These are phyloP conservation scores for Malus fusca DNA, from an alignment of 306 rosid genomes.

Conservation along the genomic window DNA sequence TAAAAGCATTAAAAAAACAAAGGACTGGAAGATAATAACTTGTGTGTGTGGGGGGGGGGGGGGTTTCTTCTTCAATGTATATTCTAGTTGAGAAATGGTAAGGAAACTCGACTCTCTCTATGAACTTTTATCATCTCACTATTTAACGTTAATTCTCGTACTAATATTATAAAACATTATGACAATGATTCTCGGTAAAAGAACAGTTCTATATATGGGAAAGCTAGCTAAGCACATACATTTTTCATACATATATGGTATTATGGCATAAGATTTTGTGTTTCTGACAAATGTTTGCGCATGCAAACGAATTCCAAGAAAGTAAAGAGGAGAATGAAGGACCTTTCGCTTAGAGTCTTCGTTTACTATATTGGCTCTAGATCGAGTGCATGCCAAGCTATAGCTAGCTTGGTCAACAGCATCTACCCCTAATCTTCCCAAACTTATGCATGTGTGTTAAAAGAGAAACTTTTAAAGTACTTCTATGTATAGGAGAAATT, in stretches of 20 bases:
- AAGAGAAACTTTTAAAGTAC: not conserved
- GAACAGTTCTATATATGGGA: slow-evolving; percentile 10
- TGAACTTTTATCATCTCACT: too few species aligned
- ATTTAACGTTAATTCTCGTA: too few species aligned
- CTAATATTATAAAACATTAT: too few species aligned
- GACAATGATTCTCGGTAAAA: not conserved
- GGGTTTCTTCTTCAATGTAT: not conserved
- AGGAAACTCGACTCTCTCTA: too few species aligned
- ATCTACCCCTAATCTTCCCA: not conserved
- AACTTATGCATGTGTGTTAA: not conserved
- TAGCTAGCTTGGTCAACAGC: not conserved
- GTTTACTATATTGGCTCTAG: not conserved
- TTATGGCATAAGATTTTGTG: slow-evolving; percentile 30
- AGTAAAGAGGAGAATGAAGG: slow-evolving; percentile 9
- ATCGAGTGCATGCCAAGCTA: not conserved
- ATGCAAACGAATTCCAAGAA: slow-evolving; percentile 58
- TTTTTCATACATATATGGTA: not conserved
- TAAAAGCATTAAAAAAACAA: not conserved
- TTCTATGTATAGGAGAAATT: not conserved
- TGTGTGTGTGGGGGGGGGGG: not conserved
- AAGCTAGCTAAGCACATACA: slow-evolving; percentile 4
- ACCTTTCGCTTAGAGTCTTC: not conserved
- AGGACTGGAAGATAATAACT: not conserved
- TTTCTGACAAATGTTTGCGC: slow-evolving; percentile 46
- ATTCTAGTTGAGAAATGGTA: not conserved